Base-by-base conservation (phyloP, 2,329 filamentous ascomycete species). In the Trichoderma sp. region DNA sequence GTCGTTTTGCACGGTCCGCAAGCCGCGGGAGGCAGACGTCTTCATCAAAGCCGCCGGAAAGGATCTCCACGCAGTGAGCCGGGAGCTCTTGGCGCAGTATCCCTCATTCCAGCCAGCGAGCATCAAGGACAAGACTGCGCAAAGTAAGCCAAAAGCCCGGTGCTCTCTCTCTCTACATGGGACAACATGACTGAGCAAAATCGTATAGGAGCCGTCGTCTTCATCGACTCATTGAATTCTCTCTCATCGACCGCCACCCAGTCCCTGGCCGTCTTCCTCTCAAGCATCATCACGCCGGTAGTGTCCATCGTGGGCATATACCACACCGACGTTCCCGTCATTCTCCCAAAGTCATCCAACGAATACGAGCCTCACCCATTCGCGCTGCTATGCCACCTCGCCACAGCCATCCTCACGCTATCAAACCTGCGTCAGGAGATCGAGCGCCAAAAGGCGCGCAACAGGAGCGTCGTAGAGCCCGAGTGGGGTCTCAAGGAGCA, bases 361-460 rank as follows among this genome's bases (percentile, higher is more conserved):
- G 81, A 85, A 72, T 88, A 91, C 76, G 79, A 85, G 19, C 92
- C 93, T 0, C 79, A 86, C 30, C 87, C 92, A 0, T 81, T 96
- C 14, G 88, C 88, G 1, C 80, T 93, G 0, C 82, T 98, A 24
- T 85, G 84, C 52, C 96, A 96, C 77, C 87, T 97, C 65, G 91
- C 93, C n/a, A 99, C 95, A 3, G 89, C 92, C 3, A 85, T 98
- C 61, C 83, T 98, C 66, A 88, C 85, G 5, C 82, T 91, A 0
- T 87, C 89, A 45, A 90, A 88, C 15, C 83, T 97, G 45, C 80
- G 86, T 7, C 92, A 97, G 70, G 85, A 91, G 50, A 82, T 95
- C 5, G 87, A 88, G 34, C 83, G 85, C 44, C 92, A 92, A 74
- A 85, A 83, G n/a, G 93, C 94, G 3, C 83, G 84, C 10, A 88